phyloP scores from a whole-genome alignment of 2,329 filamentous ascomycete species.

The Huntiella abstrusa region DNA sequence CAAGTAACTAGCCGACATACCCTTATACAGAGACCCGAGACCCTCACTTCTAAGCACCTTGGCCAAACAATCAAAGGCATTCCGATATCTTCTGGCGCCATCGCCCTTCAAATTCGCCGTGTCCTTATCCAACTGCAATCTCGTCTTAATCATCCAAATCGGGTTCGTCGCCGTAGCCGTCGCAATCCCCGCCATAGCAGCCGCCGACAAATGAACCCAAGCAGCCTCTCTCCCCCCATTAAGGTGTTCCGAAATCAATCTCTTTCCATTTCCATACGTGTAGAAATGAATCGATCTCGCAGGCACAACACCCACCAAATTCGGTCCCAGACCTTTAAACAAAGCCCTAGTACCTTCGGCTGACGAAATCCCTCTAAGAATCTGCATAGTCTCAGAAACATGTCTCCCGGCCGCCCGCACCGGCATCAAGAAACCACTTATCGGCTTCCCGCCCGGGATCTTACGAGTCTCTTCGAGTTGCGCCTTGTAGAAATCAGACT shows the following conservation, averaged over 20 bases:
- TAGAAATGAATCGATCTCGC: conserved; percentile 87
- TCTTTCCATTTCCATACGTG: conserved; percentile 81
- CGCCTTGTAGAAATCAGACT: conserved; percentile 78
- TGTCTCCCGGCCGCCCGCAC: conserved; percentile 51
- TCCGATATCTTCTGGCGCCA: conserved; percentile 54
- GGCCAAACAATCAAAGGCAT: conserved; percentile 70
- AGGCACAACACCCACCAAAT: conserved; percentile 74
- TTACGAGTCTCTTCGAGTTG: conserved; percentile 52
- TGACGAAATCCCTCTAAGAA: conserved; percentile 61
- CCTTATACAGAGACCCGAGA: conserved; percentile 66
- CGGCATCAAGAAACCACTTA: conserved; percentile 31
- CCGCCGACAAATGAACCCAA: conserved; percentile 62
- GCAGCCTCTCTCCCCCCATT: conserved; percentile 51
- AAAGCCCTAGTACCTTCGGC: conserved; percentile 70
- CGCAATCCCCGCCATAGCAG: conserved; percentile 58
- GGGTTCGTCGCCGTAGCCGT: conserved; percentile 88
- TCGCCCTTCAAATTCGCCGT: conserved; percentile 40
- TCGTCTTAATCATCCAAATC: conserved; percentile 91
- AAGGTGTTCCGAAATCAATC: conserved; percentile 55
- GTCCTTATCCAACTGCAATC: conserved; percentile 80
- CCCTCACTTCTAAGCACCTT: conserved; percentile 72
- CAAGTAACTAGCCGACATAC: conserved; percentile 77
- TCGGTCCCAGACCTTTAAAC: conserved; percentile 85
- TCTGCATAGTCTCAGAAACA: conserved; percentile 70
- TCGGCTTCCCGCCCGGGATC: conserved; percentile 10